Evolutionary conservation across 352 stramenopile species (phyloP).

Genomic region (Thraustochytrium sp.): DNA sequence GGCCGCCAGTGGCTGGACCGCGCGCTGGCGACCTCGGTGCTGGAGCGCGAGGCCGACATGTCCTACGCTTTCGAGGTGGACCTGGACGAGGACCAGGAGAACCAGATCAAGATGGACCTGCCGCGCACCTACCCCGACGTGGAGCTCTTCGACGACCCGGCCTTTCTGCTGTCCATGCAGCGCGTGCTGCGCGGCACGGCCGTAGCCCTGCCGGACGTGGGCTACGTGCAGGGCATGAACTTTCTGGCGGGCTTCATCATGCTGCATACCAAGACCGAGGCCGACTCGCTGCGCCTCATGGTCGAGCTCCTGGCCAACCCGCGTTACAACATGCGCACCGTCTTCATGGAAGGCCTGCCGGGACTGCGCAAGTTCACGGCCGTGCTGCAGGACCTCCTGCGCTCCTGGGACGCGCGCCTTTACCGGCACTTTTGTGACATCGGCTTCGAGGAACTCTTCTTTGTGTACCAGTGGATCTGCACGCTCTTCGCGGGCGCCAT

Average conservation of each 20-base stretch:
- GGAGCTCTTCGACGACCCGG: slow-evolving; percentile 29
- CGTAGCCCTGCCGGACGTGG: background rate
- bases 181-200: background rate
- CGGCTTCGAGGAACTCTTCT: slow-evolving; percentile 42
- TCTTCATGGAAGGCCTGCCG: slow-evolving; percentile 44
- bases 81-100: background rate
- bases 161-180: background rate
- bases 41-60: background rate
- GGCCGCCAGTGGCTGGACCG: slow-evolving; percentile 15
- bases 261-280: slow-evolving; percentile 32
- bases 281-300: background rate
- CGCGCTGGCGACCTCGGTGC: background rate
- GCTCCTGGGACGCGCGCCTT: background rate
- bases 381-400: slow-evolving; percentile 33
- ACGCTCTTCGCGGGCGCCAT: slow-evolving; percentile 45
- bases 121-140: slow-evolving; percentile 23
- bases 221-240: slow-evolving; percentile 46
- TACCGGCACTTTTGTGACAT: slow-evolving; percentile 42
- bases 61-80: slow-evolving; percentile 18
- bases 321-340: slow-evolving; percentile 9
- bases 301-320: slow-evolving; percentile 20
- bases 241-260: slow-evolving; percentile 40
- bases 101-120: slow-evolving; percentile 41
- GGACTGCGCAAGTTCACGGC: slow-evolving; percentile 5
- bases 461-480: slow-evolving; percentile 46